These are phyloP conservation scores for Apiospora hydei DNA, from an alignment of 2,329 filamentous ascomycete species.

Conservation along the genomic window DNA sequence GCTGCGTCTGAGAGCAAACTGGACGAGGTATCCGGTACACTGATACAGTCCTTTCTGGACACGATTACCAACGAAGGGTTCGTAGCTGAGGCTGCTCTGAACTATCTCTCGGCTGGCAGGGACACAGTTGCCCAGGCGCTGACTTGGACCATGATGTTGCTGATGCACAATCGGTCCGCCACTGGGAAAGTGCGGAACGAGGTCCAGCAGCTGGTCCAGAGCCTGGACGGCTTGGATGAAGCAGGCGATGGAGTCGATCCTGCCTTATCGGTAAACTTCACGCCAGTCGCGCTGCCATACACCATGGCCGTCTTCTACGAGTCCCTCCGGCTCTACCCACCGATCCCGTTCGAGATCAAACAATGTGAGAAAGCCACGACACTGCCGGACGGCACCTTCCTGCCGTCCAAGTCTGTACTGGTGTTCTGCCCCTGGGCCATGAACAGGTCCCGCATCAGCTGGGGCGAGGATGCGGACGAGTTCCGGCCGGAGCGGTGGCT, in stretches of 20 bases:
- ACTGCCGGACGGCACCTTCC: slow-evolving; percentile 66
- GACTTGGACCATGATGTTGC: slow-evolving; percentile 69
- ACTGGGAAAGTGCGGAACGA: slow-evolving; percentile 52
- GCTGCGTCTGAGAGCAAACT: slow-evolving; percentile 40
- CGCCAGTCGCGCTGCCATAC: slow-evolving; percentile 58
- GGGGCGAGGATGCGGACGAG: slow-evolving; percentile 62
- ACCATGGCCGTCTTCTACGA: slow-evolving; percentile 70
- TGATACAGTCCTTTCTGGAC: slow-evolving; percentile 68
- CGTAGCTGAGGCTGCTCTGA: slow-evolving; percentile 70
- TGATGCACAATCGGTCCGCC: slow-evolving; percentile 58
- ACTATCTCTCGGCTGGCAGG: slow-evolving; percentile 69
- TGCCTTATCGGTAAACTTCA: slow-evolving; percentile 45
- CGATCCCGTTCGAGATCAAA: slow-evolving; percentile 72
- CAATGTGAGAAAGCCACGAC: slow-evolving; percentile 60
- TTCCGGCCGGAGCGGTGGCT: slow-evolving; percentile 68
- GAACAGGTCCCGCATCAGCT: slow-evolving; percentile 62
- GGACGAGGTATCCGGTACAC: slow-evolving; percentile 56
- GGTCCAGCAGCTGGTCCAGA: slow-evolving; percentile 39
- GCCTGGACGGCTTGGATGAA: slow-evolving; percentile 23
- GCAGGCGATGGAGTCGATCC: slow-evolving; percentile 5
- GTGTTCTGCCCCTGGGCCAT: slow-evolving; percentile 72
- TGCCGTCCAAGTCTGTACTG: slow-evolving; percentile 61
- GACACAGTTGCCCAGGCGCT: slow-evolving; percentile 71
- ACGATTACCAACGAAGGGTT: slow-evolving; percentile 60
- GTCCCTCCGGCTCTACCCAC: slow-evolving; percentile 66